phyloP scores from a whole-genome alignment of 2,329 filamentous ascomycete genomes.

The Cryphonectria naterciae region DNA sequence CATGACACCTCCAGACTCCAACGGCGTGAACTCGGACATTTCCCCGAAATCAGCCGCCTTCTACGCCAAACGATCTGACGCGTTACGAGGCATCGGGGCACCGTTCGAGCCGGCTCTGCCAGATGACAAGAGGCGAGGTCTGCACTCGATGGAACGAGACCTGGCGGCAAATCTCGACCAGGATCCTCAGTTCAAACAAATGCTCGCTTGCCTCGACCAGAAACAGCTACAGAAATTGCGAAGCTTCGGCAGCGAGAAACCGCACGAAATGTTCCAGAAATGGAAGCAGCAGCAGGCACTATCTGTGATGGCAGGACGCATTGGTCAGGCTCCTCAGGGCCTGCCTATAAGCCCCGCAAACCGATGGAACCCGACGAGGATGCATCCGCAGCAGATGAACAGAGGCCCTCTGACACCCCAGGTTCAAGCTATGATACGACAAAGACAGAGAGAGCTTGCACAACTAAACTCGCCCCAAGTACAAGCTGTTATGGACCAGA shows the following conservation, averaged over 20 bases:
- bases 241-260: slow-evolving; percentile 51
- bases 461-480: slow-evolving; percentile 34
- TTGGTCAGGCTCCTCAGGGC: slow-evolving; percentile 32
- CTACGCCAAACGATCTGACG: no score
- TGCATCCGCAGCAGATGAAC: slow-evolving; percentile 30
- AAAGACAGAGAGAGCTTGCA: slow-evolving; percentile 34
- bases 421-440: slow-evolving; percentile 30
- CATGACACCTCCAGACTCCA: no score
- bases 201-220: slow-evolving; percentile 49
- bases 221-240: slow-evolving; percentile 52
- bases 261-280: slow-evolving; percentile 55
- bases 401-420: slow-evolving; percentile 25
- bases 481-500: slow-evolving; percentile 49
- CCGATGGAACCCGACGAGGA: slow-evolving; percentile 23
- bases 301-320: slow-evolving; percentile 33
- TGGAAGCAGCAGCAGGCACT: slow-evolving; percentile 45
- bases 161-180: no score
- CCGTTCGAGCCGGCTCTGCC: no score
- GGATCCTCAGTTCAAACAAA: slow-evolving; percentile 45
- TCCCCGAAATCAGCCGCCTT: no score
- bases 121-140: no score
- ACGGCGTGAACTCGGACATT: no score
- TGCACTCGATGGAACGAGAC: no score
- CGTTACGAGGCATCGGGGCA: no score
- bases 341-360: slow-evolving; percentile 30